These are phyloP conservation scores for Fistulina hepatica DNA, from an alignment of 1,284 basidiomycete species.

Conservation along the genomic window DNA sequence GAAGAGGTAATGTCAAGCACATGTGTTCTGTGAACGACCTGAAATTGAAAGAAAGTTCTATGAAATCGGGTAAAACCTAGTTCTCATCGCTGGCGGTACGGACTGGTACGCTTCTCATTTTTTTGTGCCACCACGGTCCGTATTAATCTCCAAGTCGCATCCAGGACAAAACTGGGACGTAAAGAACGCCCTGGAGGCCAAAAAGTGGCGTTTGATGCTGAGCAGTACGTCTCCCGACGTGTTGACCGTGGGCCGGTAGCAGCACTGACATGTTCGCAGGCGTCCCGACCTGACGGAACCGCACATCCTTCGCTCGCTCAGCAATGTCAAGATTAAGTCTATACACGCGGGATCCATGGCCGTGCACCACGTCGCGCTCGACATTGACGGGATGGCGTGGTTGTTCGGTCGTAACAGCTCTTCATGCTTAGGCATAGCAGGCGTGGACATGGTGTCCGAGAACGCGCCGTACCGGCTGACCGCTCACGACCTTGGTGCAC, in stretches of 20 bases:
- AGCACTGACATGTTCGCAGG: constrained; percentile 16
- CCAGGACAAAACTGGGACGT: constrained; percentile 53
- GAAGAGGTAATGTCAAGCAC: constrained; percentile 1
- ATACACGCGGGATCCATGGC: constrained; percentile 64
- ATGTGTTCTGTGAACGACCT: neutral
- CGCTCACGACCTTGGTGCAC: constrained; percentile 50
- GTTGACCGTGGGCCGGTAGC: neutral
- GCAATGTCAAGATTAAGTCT: constrained; percentile 65
- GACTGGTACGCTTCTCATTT: neutral
- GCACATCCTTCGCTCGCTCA: constrained; percentile 78
- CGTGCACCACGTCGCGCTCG: constrained; percentile 68
- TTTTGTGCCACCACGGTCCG: neutral
- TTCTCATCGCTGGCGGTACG: neutral
- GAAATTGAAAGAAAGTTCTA: constrained; percentile 2
- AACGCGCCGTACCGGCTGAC: constrained; percentile 56
- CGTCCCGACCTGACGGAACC: constrained; percentile 75
- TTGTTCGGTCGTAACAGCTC: constrained; percentile 75
- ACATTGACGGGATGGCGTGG: constrained; percentile 72
- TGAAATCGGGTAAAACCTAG: neutral
- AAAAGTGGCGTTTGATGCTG: constrained; percentile 33
- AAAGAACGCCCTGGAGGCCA: constrained; percentile 45
- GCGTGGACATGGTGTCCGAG: constrained; percentile 54
- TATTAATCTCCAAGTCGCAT: constrained; percentile 9
- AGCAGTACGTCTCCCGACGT: constrained; percentile 21
- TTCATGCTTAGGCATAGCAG: constrained; percentile 43